These are phyloP conservation scores for Bipolaris sorokiniana DNA, from an alignment of 2,329 filamentous ascomycete species.

Conservation along the genomic window DNA sequence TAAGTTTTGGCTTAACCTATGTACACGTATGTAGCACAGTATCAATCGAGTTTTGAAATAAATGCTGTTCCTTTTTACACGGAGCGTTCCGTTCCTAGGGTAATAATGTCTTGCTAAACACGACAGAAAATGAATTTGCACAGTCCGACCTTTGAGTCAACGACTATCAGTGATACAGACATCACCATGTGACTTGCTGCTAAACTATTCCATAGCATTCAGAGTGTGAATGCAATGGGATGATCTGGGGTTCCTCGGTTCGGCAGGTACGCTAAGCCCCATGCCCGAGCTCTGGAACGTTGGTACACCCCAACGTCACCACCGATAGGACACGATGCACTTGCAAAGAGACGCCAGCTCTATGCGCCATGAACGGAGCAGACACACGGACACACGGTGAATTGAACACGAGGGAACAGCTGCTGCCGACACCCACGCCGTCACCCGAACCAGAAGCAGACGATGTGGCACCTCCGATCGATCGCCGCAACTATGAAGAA, in stretches of 20 bases:
- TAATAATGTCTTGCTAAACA: neutral
- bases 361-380: constrained; percentile 40
- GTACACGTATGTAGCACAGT: no score
- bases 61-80: no score
- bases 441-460: constrained; percentile 37
- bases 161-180: neutral
- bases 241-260: constrained; percentile 4
- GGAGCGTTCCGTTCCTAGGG: no score
- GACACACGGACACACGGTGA: constrained; percentile 29
- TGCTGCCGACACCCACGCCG: constrained; percentile 38
- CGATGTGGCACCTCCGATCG: constrained; percentile 24
- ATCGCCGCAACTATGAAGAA: constrained; percentile 18
- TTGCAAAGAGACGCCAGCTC: constrained; percentile 14
- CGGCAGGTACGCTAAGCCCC: constrained; percentile 9
- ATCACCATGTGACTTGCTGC: neutral
- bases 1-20: no score
- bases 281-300: constrained; percentile 14
- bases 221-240: neutral
- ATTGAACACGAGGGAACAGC: constrained; percentile 27
- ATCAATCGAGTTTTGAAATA: no score
- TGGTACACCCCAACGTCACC: constrained; percentile 2
- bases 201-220: neutral
- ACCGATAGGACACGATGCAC: constrained; percentile 23
- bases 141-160: neutral
- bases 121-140: neutral